Evolutionary conservation across 1,284 basidiomycete species (phyloP), one percentile per base, ranked within the genome.

Genomic region (Tausonia pullulans): DNA sequence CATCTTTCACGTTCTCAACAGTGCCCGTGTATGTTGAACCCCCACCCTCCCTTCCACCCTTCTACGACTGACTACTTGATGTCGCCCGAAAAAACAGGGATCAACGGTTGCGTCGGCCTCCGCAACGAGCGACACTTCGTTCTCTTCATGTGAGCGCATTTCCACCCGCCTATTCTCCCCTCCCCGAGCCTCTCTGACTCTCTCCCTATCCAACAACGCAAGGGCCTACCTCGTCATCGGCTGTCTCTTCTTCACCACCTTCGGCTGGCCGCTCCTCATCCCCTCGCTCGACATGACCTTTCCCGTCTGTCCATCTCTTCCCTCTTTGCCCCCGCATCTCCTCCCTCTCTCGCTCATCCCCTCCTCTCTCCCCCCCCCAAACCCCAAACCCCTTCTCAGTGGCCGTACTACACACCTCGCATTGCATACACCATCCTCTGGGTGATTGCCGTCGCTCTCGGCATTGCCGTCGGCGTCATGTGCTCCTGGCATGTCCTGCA

Each of bases 91-190:
- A 73, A 73, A 61, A 70, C 75, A 87, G 93, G 95, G 95, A 86
- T 98, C 69, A 98, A 98, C 74, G 89, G 91, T 81, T 98, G 94
- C 71, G 90, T 98, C 40, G 95, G 96, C 2, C 75, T 98, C 6
- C 81, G 95, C 73, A 98, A 98, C 73, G 94, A 98, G 75, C 84
- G 95, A 0, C 91, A 98, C 76, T 98, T 98, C 71, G 82, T 96
- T 46, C 79, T 98, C 48, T 98, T 98, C 81, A 87, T 98, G 90
- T 88, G 14, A 27, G 27, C 27, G 27, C 27, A 27, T 2, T 27
- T 27, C 27, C 27, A 27, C 27, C 67, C 62, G 84, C 76, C 40
- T 13, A 2, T 46, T 27, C 27, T 27, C 50, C 50, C 49, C 14
- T 55, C 41, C 43, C 6, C 44, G 10, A 46, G 39, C 58, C 40